Evolutionary conservation across 2,329 filamentous ascomycete genomes (phyloP).

Genomic region (Fusarium nematophilum): DNA sequence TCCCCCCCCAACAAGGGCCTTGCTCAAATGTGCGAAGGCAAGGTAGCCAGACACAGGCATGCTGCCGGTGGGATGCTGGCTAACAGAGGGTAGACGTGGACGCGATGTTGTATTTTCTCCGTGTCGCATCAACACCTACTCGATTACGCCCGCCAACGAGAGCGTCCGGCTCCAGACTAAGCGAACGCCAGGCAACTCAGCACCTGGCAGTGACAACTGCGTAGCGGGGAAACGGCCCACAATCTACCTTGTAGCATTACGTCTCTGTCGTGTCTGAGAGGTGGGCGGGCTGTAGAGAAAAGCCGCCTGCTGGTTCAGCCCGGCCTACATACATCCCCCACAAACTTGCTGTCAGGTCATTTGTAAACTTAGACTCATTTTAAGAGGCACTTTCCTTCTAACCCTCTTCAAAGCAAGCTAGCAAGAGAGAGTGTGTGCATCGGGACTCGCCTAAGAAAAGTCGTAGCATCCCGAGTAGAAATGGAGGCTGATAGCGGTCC

Average conservation of each 20-base stretch:
- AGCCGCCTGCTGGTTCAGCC: constrained; percentile 13
- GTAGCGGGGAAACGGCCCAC: constrained; percentile 37
- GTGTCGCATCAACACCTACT: constrained; percentile 22
- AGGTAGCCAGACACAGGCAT: no score
- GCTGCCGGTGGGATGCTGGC: no score
- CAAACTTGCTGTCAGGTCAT: constrained; percentile 1
- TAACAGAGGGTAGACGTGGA: background rate
- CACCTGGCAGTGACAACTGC: constrained; percentile 39
- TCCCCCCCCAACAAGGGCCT: constrained; percentile 1
- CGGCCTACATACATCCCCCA: constrained; percentile 1
- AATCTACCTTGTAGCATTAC: constrained; percentile 9
- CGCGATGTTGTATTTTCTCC: constrained; percentile 11
- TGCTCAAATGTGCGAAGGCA: no score
- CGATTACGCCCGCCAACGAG: constrained; percentile 14
- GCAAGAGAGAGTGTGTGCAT: background rate
- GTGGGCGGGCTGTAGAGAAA: constrained; percentile 4
- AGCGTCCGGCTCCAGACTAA: constrained; percentile 24
- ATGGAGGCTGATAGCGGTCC: background rate
- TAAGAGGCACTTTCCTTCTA: background rate
- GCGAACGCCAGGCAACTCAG: constrained; percentile 36
- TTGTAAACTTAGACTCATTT: background rate
- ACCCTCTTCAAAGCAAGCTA: background rate
- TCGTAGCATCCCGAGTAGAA: background rate
- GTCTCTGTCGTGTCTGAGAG: constrained; percentile 5
- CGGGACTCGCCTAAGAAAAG: background rate